phyloP scores from a whole-genome alignment of 2,329 filamentous ascomycete genomes.

The Periconia sp. region DNA sequence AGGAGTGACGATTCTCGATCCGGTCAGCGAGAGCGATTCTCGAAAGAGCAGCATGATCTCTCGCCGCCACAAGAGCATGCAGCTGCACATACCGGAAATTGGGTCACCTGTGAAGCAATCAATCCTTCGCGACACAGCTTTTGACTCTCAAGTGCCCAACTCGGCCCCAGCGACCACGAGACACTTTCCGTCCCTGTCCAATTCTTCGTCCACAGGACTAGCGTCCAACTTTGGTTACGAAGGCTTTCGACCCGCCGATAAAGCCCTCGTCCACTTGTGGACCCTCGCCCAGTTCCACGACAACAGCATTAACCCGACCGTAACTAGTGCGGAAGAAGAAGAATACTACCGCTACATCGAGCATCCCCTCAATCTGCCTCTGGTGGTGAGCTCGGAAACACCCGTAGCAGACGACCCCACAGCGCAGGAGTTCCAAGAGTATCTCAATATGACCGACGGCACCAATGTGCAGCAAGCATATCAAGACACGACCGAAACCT shows the following conservation, averaged over 20 bases:
- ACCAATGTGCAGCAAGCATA: constrained; percentile 5
- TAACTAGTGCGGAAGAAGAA: constrained; percentile 73
- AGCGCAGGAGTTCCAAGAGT: constrained; percentile 74
- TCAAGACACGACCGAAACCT: constrained; percentile 19
- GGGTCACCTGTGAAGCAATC: constrained; percentile 42
- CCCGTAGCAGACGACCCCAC: constrained; percentile 53
- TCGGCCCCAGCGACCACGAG: constrained; percentile 17
- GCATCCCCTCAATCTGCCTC: constrained; percentile 84
- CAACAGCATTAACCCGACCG: constrained; percentile 81
- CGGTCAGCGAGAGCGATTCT: constrained; percentile 46
- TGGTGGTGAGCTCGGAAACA: constrained; percentile 72
- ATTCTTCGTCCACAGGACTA: constrained; percentile 31
- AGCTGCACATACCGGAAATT: constrained; percentile 31
- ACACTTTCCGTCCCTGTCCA: constrained; percentile 26
- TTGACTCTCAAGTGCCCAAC: constrained; percentile 31
- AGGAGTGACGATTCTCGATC: constrained; percentile 70
- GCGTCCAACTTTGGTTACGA: constrained; percentile 26
- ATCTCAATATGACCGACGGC: constrained; percentile 61
- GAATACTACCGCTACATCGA: constrained; percentile 88
- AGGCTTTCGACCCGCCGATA: constrained; percentile 63
- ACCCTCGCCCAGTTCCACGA: constrained; percentile 84
- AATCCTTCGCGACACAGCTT: constrained; percentile 46
- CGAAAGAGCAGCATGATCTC: constrained; percentile 20
- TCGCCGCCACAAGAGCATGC: constrained; percentile 21
- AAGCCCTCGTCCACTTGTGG: constrained; percentile 82